Percentiles rank a stretch among this genome's conserved stretches.
These are phyloP conservation scores for Saccharum hybrid DNA, from an alignment of 202 grass and related monocot species.

Conservation along the genomic window DNA sequence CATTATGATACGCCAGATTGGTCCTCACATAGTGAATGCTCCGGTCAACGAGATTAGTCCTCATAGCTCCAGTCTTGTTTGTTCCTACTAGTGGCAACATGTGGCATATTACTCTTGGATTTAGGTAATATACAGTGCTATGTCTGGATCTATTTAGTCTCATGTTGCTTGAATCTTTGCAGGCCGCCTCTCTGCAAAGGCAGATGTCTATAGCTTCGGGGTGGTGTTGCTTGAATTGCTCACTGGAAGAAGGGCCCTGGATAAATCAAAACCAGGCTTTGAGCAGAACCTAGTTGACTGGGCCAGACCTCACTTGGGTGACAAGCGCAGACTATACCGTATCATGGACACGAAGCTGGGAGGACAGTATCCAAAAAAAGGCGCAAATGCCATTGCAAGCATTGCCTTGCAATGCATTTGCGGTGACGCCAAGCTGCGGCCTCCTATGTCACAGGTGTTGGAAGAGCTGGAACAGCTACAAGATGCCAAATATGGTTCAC, in stretches of 20 bases:
- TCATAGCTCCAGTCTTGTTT: not conserved
- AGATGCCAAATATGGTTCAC: slow-evolving; percentile 51
- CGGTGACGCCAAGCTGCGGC: slow-evolving; percentile 69
- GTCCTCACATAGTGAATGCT: slow-evolving; percentile 13
- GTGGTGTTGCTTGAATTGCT: slow-evolving; percentile 91
- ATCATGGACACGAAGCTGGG: slow-evolving; percentile 88
- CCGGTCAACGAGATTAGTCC: not conserved
- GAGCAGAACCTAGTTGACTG: slow-evolving; percentile 92
- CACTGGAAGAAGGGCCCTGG: slow-evolving; percentile 72
- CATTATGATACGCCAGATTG: not conserved
- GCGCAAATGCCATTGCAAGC: slow-evolving; percentile 62
- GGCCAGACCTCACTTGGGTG: slow-evolving; percentile 69
- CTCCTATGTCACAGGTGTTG: slow-evolving; percentile 75
- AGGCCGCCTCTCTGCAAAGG: slow-evolving; percentile 92
- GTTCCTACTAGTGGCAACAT: not conserved
- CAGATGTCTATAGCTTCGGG: slow-evolving; percentile 97
- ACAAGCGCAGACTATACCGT: slow-evolving; percentile 84
- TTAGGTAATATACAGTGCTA: not conserved
- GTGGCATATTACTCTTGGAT: slow-evolving; percentile 15
- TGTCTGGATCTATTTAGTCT: slow-evolving; percentile 30
- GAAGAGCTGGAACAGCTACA: slow-evolving; percentile 75
- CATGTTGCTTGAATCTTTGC: slow-evolving; percentile 32
- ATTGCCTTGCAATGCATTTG: slow-evolving; percentile 77
- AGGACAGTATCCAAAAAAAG: slow-evolving; percentile 88
- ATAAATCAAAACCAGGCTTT: slow-evolving; percentile 63